A percentile compares a stretch with the other conserved stretches of the same genome.
These are phyloP conservation scores for Amesomyces nigricolor DNA, from an alignment of 2,329 filamentous ascomycete genomes.

Conservation along the genomic window DNA sequence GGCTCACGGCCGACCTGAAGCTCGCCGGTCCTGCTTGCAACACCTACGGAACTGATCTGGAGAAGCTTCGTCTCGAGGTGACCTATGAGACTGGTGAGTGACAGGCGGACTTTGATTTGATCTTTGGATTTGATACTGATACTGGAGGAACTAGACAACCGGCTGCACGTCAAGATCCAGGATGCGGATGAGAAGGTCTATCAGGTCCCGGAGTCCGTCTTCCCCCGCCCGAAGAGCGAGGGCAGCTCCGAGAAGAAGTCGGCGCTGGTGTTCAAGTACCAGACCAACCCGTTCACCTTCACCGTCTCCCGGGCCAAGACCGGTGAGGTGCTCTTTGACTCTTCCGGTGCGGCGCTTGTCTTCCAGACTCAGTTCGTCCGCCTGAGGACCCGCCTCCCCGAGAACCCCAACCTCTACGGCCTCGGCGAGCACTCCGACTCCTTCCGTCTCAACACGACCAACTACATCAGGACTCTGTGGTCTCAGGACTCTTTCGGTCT, in stretches of 20 bases:
- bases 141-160: conserved; percentile 42
- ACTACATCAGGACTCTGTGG: conserved; percentile 67
- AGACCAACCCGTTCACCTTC: conserved; percentile 38
- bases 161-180: conserved; percentile 71
- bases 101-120: no score
- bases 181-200: conserved; percentile 66
- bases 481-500: conserved; percentile 60
- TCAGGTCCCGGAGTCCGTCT: conserved; percentile 64
- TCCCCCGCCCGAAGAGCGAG: conserved; percentile 50
- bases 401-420: conserved; percentile 67
- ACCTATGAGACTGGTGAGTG: conserved; percentile 53
- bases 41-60: conserved; percentile 63
- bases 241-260: conserved; percentile 30
- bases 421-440: conserved; percentile 72
- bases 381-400: conserved; percentile 63
- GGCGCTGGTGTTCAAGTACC: conserved; percentile 44
- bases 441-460: conserved; percentile 60
- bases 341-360: conserved; percentile 58
- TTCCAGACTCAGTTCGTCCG: conserved; percentile 76
- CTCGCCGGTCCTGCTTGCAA: conserved; percentile 62
- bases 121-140: neutral
- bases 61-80: conserved; percentile 56
- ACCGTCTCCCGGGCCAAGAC: conserved; percentile 34
- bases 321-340: conserved; percentile 61
- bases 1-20: conserved; percentile 56